Evolutionary conservation across 1,284 basidiomycete species (phyloP).

Genomic region (Leccinum insolens): DNA sequence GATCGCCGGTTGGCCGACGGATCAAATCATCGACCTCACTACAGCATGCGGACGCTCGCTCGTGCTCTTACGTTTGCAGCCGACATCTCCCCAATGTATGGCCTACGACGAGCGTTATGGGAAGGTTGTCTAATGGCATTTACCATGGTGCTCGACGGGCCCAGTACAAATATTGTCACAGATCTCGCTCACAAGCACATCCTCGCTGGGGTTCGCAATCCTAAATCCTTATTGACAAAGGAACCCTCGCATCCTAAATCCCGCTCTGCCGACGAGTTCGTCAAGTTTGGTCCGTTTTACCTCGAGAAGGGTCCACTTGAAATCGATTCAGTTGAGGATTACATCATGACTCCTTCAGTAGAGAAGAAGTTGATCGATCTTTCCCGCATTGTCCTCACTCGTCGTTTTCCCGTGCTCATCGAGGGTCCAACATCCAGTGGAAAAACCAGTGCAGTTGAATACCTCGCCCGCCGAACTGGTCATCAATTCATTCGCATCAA

Average conservation of each 20-base stretch:
- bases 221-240: constrained; percentile 71
- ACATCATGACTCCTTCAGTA: constrained; percentile 97
- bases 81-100: constrained; percentile 79
- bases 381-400: constrained; percentile 87
- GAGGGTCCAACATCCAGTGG: constrained; percentile 98
- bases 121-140: constrained; percentile 98
- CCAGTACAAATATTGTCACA: constrained; percentile 74
- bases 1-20: constrained; percentile 92
- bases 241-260: constrained; percentile 63
- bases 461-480: constrained; percentile 91
- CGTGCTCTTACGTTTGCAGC: constrained; percentile 92
- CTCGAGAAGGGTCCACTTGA: constrained; percentile 77
- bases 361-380: constrained; percentile 92
- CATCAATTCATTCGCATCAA: constrained; percentile 98
- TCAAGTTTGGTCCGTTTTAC: constrained; percentile 94
- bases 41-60: constrained; percentile 95
- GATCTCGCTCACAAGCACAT: constrained; percentile 78
- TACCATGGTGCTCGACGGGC: constrained; percentile 88
- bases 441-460: constrained; percentile 97
- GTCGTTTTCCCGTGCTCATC: constrained; percentile 93
- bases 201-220: constrained; percentile 84
- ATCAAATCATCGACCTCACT: constrained; percentile 94
- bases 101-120: constrained; percentile 88
- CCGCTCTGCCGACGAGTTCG: constrained; percentile 55
- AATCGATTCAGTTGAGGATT: constrained; percentile 71